Conservation (phyloP, 345 rosid species). For the Chamaenerion angustifolium region DNA sequence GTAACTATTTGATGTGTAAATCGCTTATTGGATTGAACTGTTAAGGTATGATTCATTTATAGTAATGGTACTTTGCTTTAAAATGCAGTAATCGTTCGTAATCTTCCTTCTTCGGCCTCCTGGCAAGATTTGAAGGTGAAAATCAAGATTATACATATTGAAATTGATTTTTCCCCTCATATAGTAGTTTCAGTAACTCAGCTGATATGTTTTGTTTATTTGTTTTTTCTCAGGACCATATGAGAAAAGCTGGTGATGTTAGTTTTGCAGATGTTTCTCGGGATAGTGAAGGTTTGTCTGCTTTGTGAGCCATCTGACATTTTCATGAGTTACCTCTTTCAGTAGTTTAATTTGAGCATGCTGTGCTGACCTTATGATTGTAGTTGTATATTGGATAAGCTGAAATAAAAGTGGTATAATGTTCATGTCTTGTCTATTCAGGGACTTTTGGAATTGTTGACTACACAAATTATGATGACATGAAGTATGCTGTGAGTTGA, state of each 20-base stretch:
- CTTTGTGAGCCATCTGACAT: not conserved
- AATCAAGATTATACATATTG: not conserved
- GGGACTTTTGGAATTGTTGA: constrained; percentile 90
- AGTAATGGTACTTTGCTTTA: constrained; percentile 1
- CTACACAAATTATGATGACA: constrained; percentile 83
- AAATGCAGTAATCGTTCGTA: constrained; percentile 67
- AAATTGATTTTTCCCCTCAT: not conserved
- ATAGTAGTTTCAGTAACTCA: not conserved
- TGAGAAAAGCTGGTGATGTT: constrained; percentile 95
- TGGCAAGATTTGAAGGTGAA: constrained; percentile 96
- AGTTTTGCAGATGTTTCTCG: constrained; percentile 90
- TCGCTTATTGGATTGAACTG: too few species aligned
- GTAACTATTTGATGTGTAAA: constrained; percentile 15
- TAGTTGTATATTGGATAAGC: too few species aligned
- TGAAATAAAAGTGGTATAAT: too few species aligned
- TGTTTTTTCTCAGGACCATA: constrained; percentile 58
- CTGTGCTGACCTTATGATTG: too few species aligned
- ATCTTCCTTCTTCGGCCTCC: constrained; percentile 82
- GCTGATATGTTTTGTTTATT: constrained; percentile 2
- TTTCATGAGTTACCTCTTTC: not conserved
- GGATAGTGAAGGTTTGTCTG: constrained; percentile 59
- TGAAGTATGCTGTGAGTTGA: constrained; percentile 86
- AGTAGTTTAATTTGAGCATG: not conserved
- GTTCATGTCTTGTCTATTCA: constrained; percentile 14
- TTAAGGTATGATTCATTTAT: not conserved